These are phyloP conservation scores for Pleoardoris graminearum DNA, from an alignment of 2,329 filamentous ascomycete genomes.

Conservation along the genomic window DNA sequence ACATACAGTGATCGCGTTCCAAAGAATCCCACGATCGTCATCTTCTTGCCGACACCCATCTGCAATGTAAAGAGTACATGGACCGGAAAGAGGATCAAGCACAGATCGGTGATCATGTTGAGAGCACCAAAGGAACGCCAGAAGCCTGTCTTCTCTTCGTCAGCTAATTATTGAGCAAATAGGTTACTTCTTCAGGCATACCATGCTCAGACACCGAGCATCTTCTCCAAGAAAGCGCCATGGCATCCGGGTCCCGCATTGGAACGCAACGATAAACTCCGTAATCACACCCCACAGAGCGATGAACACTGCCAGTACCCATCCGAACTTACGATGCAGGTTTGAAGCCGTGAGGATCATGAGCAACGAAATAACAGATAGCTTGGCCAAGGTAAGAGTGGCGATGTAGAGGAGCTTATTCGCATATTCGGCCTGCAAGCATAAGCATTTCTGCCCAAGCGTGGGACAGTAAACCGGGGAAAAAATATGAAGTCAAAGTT, in stretches of 20 bases:
- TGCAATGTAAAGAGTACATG: constrained; percentile 42
- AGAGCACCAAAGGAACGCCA: constrained; percentile 36
- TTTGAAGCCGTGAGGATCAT: constrained; percentile 40
- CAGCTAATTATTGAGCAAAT: not conserved
- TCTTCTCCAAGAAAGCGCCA: constrained; percentile 27
- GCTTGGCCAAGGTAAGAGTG: constrained; percentile 39
- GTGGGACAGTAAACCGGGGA: not conserved
- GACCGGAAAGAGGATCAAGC: constrained; percentile 38
- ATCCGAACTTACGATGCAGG: constrained; percentile 33
- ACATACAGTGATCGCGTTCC: constrained; percentile 37
- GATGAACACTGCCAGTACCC: constrained; percentile 30
- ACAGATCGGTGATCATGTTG: constrained; percentile 41
- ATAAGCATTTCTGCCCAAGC: constrained; percentile 1
- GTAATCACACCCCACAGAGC: constrained; percentile 38
- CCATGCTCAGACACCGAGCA: constrained; percentile 28
- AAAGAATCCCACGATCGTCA: constrained; percentile 41
- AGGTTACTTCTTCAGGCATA: constrained; percentile 15
- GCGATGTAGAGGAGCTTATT: constrained; percentile 42
- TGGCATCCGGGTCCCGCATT: constrained; percentile 34
- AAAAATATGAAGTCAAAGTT: not conserved
- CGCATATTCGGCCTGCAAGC: constrained; percentile 39
- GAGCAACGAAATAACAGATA: constrained; percentile 42
- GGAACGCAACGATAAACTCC: constrained; percentile 34
- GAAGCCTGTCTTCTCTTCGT: constrained; percentile 23
- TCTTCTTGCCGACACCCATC: constrained; percentile 39